Percentiles rank a stretch among this genome's conserved stretches.
These are phyloP conservation scores for Kodamaea alishanica DNA, from an alignment of 1,139 yeast genomes.

Conservation along the genomic window DNA sequence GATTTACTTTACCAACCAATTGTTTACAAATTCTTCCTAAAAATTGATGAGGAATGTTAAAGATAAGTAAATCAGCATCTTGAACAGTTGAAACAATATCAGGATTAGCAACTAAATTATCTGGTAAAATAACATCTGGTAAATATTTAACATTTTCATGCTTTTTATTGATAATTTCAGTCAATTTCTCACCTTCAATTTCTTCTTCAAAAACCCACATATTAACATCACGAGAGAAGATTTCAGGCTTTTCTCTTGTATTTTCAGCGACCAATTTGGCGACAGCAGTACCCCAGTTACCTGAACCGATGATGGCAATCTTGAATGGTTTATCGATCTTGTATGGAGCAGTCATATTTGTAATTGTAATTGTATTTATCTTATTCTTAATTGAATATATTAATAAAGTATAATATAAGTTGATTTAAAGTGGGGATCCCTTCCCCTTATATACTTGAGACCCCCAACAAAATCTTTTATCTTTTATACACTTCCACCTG, in stretches of 20 bases:
- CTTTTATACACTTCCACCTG: too few relatives aligned
- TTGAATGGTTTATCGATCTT: conserved; percentile 43
- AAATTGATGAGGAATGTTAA: conserved; percentile 95
- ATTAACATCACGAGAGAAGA: conserved; percentile 65
- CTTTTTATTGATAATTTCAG: conserved; percentile 78
- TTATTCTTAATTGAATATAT: not conserved
- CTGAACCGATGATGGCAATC: conserved; percentile 68
- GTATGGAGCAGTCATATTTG: conserved; percentile 35
- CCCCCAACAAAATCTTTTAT: too few relatives aligned
- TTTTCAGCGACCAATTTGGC: conserved; percentile 93
- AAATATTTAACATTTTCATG: conserved; percentile 90
- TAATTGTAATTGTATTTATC: too few relatives aligned
- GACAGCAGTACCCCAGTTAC: conserved; percentile 93
- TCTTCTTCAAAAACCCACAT: conserved; percentile 96
- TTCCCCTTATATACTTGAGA: not conserved
- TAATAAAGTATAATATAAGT: not conserved
- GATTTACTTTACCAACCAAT: conserved; percentile 68
- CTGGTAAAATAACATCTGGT: conserved; percentile 77
- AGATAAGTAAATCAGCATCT: conserved; percentile 78
- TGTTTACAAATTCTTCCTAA: conserved; percentile 69
- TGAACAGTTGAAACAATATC: conserved; percentile 67
- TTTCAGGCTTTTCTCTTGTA: conserved; percentile 59
- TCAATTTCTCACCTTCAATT: conserved; percentile 65
- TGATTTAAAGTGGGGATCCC: not conserved
- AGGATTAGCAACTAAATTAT: conserved; percentile 80